Base-by-base conservation (phyloP, 148 eudicot species). In the Simmondsia chinensis region DNA sequence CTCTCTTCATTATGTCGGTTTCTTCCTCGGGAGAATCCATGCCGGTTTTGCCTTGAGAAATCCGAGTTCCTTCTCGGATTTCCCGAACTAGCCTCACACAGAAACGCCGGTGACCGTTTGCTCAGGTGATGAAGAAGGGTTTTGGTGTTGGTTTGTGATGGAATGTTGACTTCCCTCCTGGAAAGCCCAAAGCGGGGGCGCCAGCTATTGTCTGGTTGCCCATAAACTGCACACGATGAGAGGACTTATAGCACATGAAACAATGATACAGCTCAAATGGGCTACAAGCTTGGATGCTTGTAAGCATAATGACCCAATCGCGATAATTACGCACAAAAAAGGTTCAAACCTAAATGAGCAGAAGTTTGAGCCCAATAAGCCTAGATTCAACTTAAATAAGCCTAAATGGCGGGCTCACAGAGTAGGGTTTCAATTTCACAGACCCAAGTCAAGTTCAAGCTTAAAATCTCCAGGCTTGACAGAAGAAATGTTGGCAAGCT, bases 1-100 rank as follows among this genome's bases (percentile, higher is more conserved):
- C 74, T 68, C 14, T 81, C 83, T 29, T 91, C 99, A 48, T 66
- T 74, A 20, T 66, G 66, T 60, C 74, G 70, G 43, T 82, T 82
- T 66, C 75, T 56, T 54, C 43, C 66, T 39, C 82, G 70, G n/a
- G 83, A 73, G 65, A 44, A 86, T 9, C 73, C 75, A 9, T 61
- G 64, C 61, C 62, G 75, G 54, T 82, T 82, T 46, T 77, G 89
- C 74, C 73, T 70, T 6, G 93, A 60, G 54, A 65, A 76, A 11
- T 82, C 96, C 1, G 85, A 67, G 47, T 82, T 79, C 57, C 81
- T 82, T 66, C 81, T 74, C 39, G 76, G 74, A 45, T 71, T 61
- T 64, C 67, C 59, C 6, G 74, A 49, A 64, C 65, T 64, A 24
- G 91, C 93, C 44, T 65, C 69, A 65, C 96, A 93, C 30, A 73